Base-by-base conservation (phyloP, 768 basidiomycete species). In the Boletus vinaceobasis region DNA sequence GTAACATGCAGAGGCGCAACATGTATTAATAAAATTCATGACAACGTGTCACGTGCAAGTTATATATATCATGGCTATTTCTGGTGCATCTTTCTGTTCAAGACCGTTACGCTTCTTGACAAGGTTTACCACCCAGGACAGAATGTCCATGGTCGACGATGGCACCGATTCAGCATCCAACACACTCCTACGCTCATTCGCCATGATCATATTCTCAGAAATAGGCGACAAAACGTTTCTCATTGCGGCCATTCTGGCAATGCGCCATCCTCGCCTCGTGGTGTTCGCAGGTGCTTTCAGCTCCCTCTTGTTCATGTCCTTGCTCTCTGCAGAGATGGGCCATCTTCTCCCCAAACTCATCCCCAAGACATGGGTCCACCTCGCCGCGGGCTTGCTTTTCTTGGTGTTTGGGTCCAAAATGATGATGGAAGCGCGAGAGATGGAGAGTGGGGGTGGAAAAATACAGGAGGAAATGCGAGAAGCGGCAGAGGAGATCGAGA, bases 171-270 rank as follows among this genome's bases (percentile, higher is more conserved):
- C 56, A 17, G 17, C 21, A 42, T 43, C 44, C 31, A 19, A 86
- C 59, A 88, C 85, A 10, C 81, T 95, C 57, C 55, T 81, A 6
- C 88, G 93, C 65, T 83, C 92, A 6, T 93, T 94, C 75, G 71
- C 80, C 57, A 93, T 96, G 86, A 98, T 97, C 64, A 87, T 98
- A 33, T 78, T 89, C 67, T 93, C 91, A 3, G 92, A 94, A 77
- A 88, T 95, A 40, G 96, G 96, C 23, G 96, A 98, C 84, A 97
- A 98, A 71, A 98, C 96, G 0, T 88, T 88, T 65, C 76, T 88
- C 60, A 87, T 88, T 35, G 87, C 96, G 46, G 93, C 95, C 48
- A 93, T 95, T 47, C 89, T 83, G 64, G 93, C 95, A 11, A 94
- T 94, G 85, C 87, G 93, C 7, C 93, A 97, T 68, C 87, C 93